Base-by-base conservation (phyloP, 805 yeast species). In the Yarrowia yakushimensis region DNA sequence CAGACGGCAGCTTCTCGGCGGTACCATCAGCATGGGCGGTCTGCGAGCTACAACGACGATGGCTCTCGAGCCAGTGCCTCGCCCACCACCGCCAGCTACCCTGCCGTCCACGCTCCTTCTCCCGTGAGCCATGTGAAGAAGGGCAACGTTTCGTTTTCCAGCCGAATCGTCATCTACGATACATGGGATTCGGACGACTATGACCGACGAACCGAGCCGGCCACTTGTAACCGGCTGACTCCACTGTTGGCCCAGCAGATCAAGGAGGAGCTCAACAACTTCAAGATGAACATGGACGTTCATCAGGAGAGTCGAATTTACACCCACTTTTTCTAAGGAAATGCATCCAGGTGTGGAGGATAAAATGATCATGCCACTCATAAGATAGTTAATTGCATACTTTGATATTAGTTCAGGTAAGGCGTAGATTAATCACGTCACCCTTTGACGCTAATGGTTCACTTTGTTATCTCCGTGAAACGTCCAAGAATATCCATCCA, bases 161-260 rank as follows among this genome's bases (percentile, higher is more conserved):
- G 96, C 0, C 79, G 90, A 67, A 89, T 94, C 63, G 81, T 89
- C 8, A 81, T 94, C 43, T 93, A 85, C 73, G 96, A 90, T 65
- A 93, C 97, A 0, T 90, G 87, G 73, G 82, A 86, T 64, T 85
- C 85, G 36, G 85, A 82, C 18, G 97, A 88, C 67, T 93, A 93
- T 73, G 97, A 93, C 73, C 84, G 99, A 69, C 90, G 86, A 66
- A 97, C 97, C 0, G 97, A 91, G 66, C 79, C 85, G 28, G 96
- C 96, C 3, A 91, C 97, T 1, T 93, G 97, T 75, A 90, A 92
- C 73, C 90, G 87, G 71, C 78, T 91, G 72, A 91, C 97, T 1
- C 97, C 97, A 6, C 79, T 81, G 63, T 75, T 91, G 71, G 97
- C 97, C 0, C 91, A 89, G 72, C 84, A 83, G 73, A 90, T 93